Percentiles rank a stretch among this genome's conserved stretches.
phyloP scores from a whole-genome alignment of 2,329 filamentous ascomycete species.

The Penicillium sp. region DNA sequence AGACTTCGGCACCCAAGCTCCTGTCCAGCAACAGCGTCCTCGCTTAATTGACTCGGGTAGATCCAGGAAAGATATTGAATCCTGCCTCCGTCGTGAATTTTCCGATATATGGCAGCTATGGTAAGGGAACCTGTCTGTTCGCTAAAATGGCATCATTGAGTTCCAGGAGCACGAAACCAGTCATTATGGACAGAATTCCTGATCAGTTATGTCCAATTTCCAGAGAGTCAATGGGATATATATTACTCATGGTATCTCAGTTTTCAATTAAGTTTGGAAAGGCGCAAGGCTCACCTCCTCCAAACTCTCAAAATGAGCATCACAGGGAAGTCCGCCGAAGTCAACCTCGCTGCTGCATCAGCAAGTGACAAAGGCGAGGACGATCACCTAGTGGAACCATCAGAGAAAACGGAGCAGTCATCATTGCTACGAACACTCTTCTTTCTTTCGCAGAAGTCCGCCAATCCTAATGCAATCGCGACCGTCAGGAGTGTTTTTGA shows the following conservation, averaged over 20 bases:
- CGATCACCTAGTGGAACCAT: constrained; percentile 8
- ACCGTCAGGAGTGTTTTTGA: constrained; percentile 43
- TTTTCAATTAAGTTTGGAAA: background rate
- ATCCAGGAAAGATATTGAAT: no score
- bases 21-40: background rate
- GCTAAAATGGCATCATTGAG: background rate
- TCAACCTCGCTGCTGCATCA: background rate
- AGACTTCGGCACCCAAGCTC: background rate
- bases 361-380: background rate
- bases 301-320: background rate
- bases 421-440: constrained; percentile 28
- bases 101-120: no score
- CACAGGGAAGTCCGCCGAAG: background rate
- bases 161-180: background rate
- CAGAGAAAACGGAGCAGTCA: background rate
- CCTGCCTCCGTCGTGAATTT: no score
- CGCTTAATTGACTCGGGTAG: background rate
- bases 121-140: background rate
- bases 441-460: constrained; percentile 7
- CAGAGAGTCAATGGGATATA: background rate
- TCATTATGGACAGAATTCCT: background rate
- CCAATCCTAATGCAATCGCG: constrained; percentile 24
- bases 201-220: background rate
- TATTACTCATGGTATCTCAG: background rate
- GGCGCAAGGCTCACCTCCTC: background rate